These are phyloP conservation scores for Calonectria pseudoturangicola DNA, from an alignment of 2,329 filamentous ascomycete genomes.

Conservation along the genomic window DNA sequence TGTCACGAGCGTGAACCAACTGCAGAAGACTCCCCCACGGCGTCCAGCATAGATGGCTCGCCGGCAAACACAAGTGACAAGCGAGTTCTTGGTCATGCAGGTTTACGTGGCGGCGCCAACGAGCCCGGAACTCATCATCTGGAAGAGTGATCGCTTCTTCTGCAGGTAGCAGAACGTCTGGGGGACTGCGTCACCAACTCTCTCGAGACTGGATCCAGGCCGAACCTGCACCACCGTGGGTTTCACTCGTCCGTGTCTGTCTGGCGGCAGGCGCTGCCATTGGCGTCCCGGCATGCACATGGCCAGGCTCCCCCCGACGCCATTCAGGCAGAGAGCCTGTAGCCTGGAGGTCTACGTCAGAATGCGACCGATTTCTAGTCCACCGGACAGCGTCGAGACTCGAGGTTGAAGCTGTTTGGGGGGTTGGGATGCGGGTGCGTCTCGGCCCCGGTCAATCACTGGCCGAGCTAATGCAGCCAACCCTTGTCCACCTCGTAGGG, in stretches of 20 bases:
- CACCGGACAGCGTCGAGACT: constrained; percentile 49
- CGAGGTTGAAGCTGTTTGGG: constrained; percentile 43
- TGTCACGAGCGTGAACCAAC: constrained; percentile 35
- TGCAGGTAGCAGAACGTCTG: constrained; percentile 1
- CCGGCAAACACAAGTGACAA: constrained; percentile 23
- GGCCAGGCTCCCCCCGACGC: constrained; percentile 50
- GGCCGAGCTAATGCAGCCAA: constrained; percentile 51
- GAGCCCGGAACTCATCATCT: constrained; percentile 11
- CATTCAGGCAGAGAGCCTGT: constrained; percentile 51
- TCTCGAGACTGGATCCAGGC: constrained; percentile 10
- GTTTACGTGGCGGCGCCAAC: constrained; percentile 21
- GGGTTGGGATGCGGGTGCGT: constrained; percentile 48
- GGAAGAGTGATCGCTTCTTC: background rate
- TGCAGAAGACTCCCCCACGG: background rate
- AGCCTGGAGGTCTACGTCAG: constrained; percentile 51
- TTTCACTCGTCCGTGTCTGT: constrained; percentile 23
- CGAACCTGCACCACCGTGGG: constrained; percentile 13
- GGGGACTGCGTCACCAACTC: constrained; percentile 9
- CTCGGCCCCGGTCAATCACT: constrained; percentile 48
- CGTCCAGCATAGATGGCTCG: background rate
- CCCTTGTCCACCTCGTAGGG: constrained; percentile 50
- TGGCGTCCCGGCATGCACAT: constrained; percentile 46
- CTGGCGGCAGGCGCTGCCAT: constrained; percentile 43
- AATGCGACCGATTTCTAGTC: constrained; percentile 46
- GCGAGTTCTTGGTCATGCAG: background rate